These are phyloP conservation scores for Leishmania aethiopica DNA, from an alignment of 208 protist species.

Conservation along the genomic window DNA sequence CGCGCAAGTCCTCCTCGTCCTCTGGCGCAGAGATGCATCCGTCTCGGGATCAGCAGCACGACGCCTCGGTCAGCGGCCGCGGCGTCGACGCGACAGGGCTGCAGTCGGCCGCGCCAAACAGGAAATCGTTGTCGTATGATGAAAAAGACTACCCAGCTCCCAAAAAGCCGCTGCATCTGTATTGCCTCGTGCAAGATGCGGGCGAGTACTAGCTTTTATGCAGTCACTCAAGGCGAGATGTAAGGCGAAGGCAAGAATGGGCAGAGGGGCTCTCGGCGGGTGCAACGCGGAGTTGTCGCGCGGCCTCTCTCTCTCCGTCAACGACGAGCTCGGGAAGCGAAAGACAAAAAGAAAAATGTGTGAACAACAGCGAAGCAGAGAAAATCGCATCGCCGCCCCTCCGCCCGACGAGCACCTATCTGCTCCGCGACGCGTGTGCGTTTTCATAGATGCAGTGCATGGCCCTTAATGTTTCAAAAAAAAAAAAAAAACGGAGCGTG, in stretches of 20 bases:
- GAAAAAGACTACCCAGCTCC: neutral
- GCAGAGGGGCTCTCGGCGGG: neutral
- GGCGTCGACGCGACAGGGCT: conserved; percentile 8
- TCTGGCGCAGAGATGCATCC: conserved; percentile 1
- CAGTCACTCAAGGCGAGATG: neutral
- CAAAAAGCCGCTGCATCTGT: conserved; percentile 42
- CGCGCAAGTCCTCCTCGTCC: conserved; percentile 13
- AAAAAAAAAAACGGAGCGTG: neutral
- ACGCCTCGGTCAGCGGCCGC: conserved; percentile 21
- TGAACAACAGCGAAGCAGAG: neutral
- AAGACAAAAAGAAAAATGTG: neutral
- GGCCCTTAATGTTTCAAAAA: neutral
- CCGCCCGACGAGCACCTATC: neutral
- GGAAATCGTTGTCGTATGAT: neutral
- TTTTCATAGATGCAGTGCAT: neutral
- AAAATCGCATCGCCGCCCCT: neutral
- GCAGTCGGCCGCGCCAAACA: neutral
- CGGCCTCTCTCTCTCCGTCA: neutral
- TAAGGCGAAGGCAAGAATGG: neutral
- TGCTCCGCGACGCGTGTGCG: neutral
- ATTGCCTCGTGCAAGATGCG: conserved; percentile 81
- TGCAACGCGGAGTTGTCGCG: neutral
- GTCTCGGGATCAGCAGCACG: neutral
- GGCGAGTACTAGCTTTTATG: conserved; percentile 42
- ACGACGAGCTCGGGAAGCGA: neutral